phyloP scores from a whole-genome alignment of 768 basidiomycete species.

The Tephrocybe sp. region DNA sequence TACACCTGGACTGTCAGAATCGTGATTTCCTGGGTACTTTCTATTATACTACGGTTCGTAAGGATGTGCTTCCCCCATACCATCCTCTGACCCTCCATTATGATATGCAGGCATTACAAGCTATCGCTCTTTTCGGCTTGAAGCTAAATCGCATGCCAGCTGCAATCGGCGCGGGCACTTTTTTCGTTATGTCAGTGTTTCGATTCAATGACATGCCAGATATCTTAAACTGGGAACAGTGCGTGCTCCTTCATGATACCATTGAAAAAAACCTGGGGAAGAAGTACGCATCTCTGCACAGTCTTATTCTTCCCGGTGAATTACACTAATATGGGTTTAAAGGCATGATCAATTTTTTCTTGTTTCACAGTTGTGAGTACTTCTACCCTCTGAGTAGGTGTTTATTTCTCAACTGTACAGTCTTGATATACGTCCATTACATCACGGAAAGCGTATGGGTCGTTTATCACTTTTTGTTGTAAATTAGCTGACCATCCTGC shows the following conservation, averaged over 20 bases:
- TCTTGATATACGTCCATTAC: constrained; percentile 76
- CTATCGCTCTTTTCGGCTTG: constrained; percentile 70
- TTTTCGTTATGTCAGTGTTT: constrained; percentile 50
- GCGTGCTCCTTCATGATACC: constrained; percentile 40
- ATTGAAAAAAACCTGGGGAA: constrained; percentile 27
- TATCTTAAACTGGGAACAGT: constrained; percentile 18
- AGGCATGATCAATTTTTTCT: constrained; percentile 67
- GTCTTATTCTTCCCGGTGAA: not conserved
- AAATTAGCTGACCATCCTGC: constrained; percentile 19
- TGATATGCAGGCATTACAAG: constrained; percentile 45
- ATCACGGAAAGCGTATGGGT: constrained; percentile 54
- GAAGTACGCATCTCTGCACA: constrained; percentile 27
- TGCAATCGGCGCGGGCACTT: constrained; percentile 50
- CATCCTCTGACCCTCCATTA: constrained; percentile 3
- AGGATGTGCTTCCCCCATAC: not conserved
- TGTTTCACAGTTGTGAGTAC: constrained; percentile 67
- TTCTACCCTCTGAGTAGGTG: not conserved
- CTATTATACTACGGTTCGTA: constrained; percentile 44
- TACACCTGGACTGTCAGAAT: constrained; percentile 31
- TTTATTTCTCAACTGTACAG: constrained; percentile 22
- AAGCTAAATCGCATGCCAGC: constrained; percentile 67
- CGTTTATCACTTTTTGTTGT: not conserved
- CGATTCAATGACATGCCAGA: not conserved
- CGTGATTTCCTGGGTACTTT: constrained; percentile 48
- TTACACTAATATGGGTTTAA: constrained; percentile 3